Conservation (phyloP, 1,139 yeast genomes). For the Yamadazyma oceani region DNA sequence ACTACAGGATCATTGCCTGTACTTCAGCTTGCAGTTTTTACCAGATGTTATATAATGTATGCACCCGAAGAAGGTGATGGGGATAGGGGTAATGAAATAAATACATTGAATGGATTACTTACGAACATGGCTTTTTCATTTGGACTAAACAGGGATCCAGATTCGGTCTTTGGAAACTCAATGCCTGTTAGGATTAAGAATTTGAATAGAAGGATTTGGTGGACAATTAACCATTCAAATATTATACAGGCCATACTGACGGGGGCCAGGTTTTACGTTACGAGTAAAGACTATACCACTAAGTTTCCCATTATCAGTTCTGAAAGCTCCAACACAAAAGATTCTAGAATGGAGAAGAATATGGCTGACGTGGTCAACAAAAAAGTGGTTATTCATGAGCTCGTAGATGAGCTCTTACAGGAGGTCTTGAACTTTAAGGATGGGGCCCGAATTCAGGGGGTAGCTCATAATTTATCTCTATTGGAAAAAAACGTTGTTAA, state of each 20-base stretch:
- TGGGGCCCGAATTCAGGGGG: constrained; percentile 19
- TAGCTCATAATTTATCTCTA: constrained; percentile 23
- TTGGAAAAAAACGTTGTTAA: constrained; percentile 27
- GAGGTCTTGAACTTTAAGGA: constrained; percentile 21
- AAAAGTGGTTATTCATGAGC: not conserved
- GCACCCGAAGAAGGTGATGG: constrained; percentile 54
- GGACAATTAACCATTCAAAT: constrained; percentile 21
- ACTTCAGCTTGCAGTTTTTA: constrained; percentile 46
- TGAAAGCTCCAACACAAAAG: constrained; percentile 22
- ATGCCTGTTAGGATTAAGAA: constrained; percentile 29
- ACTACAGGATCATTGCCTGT: constrained; percentile 43
- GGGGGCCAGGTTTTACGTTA: constrained; percentile 20
- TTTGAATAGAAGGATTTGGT: constrained; percentile 38
- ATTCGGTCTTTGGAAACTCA: not conserved
- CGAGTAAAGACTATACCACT: constrained; percentile 16
- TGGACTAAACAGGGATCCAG: constrained; percentile 49
- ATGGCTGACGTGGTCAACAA: constrained; percentile 2
- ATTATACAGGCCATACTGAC: too few species aligned
- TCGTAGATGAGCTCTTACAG: constrained; percentile 3
- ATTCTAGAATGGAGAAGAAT: constrained; percentile 25
- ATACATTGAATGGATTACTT: constrained; percentile 35
- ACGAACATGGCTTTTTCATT: constrained; percentile 41
- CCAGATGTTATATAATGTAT: constrained; percentile 37
- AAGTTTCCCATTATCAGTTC: constrained; percentile 14
- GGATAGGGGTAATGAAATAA: constrained; percentile 50